Evolutionary conservation across 768 basidiomycete genomes (phyloP), one percentile per base, ranked within the genome.

Genomic region (Zangia roseola): DNA sequence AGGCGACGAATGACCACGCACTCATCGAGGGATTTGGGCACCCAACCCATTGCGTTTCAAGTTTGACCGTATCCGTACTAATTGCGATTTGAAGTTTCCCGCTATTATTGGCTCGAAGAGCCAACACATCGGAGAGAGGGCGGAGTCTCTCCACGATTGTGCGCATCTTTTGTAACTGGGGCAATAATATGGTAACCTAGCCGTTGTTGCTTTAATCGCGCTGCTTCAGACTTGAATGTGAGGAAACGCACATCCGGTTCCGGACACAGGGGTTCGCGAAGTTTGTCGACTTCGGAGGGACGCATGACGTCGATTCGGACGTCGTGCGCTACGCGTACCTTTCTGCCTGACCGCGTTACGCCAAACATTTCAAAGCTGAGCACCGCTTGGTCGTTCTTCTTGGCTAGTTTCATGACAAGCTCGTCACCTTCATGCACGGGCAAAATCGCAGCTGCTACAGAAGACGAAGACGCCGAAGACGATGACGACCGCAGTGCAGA

Each of bases 221-320:
- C 41, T 14, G 31, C 21, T n/a, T 23, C 13, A 21, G 26, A 7
- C 23, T 20, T 9, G 12, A 41, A 36, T 19, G 4, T 12, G 19
- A 20, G n/a, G 40, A 68, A 53, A 72, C 80, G 56, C 56, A 91
- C 92, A 51, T 94, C 88, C 14, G 91, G 89, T 25, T 88, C 84
- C 1, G 92, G 92, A 61, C 91, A 94, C 56, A 89, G 65, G 2
- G 92, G 92, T 62, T 94, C 92, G 23, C 72, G 76, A 47, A 94
- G 75, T 52, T 75, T 80, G 17, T 78, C 82, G 10, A 88, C 80
- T 49, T 94, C 92, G 0, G 72, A 71, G 1, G 86, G 86, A 48
- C 81, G 81, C 80, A 91, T 77, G 9, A 94, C 83, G 42, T 88
- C 87, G 48, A 94, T 87, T 55, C 79, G 78, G 24, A 94, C 88